Base-by-base conservation (phyloP, 2,329 filamentous ascomycete species). In the Penicillium hordei region DNA sequence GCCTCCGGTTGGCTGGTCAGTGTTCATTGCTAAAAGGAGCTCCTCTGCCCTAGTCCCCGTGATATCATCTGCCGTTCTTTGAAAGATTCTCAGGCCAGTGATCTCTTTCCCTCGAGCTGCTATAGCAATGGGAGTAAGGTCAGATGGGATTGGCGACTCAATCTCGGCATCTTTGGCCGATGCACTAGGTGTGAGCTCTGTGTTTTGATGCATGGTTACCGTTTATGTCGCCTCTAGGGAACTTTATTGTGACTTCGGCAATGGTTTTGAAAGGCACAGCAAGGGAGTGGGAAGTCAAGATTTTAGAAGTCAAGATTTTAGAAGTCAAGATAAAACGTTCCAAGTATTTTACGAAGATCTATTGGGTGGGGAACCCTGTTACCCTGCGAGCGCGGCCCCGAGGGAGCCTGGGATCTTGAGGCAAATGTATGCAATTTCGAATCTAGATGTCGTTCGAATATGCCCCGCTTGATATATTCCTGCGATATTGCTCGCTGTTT, bases 11-110 rank as follows among this genome's bases (percentile, higher is more conserved):
- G 50, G 31, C 7, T 29, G 10, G 17, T 52, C 40, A 1, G 23
- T 29, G 17, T 44, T 45, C 40, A 55, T 43, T 31, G 34, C 52
- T 21, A 29, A 27, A 38, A 58, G 17, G 29, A 59, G 46, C 46
- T 23, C 29, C 12, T 45, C 12, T 10, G 13, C 21, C 29, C 40
- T 44, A 6, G 39, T 3, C 17, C 8, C 15, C 9, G 40, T 34
- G 10, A 29, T 21, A 4, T 52, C 4, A 17, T 45, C 40, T 29
- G 17, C 12, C 15, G 40, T 44, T 13, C 15, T 25, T 38, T 34
- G 40, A 13, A 52, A 52, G 9, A 45, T 52, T 6, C n/a, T n/a
- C 7, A 31, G 29, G 1, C 23, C 31, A 19, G 29, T 44, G 6
- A 45, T 38, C n/a, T 29, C 40, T 34, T 44, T 44, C 19, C 40